Evolutionary conservation across 176 grass and related monocot species (phyloP).

Genomic region (Aegilops sharonensis): DNA sequence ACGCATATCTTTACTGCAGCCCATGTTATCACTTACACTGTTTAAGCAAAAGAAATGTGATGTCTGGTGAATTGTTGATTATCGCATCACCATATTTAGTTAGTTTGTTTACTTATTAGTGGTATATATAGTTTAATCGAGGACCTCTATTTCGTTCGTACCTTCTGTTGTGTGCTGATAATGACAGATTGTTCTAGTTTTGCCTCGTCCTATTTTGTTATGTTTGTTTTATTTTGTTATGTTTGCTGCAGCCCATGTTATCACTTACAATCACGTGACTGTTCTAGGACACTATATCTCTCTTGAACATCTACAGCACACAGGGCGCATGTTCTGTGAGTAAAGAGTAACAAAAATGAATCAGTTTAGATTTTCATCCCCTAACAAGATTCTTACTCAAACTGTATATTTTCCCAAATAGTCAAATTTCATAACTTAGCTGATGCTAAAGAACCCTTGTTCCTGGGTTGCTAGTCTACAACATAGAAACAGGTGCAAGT

Average conservation of each 20-base stretch:
- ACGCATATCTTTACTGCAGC: background rate
- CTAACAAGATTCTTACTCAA: background rate
- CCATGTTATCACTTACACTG: background rate
- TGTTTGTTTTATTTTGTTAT: background rate
- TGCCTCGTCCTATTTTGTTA: background rate
- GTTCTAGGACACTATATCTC: background rate
- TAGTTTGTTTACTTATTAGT: background rate
- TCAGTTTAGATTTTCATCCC: background rate
- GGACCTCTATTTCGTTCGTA: background rate
- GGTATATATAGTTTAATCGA: background rate
- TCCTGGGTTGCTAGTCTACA: background rate
- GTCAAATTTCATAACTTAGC: background rate
- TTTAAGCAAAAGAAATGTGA: background rate
- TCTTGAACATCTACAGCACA: background rate
- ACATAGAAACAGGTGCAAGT: background rate
- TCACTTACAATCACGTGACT: background rate
- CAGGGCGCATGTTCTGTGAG: background rate
- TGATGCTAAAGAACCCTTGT: background rate
- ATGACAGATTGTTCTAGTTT: background rate
- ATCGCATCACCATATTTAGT: background rate
- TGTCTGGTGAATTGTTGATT: background rate
- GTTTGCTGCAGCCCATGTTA: no score
- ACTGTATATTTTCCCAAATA: background rate
- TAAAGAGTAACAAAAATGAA: background rate
- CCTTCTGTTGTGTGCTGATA: background rate